A percentile compares a stretch with the other conserved stretches of the same genome.
Conservation (phyloP, 371 early-diverging fungal species). For the Apophysomyces elegans region DNA sequence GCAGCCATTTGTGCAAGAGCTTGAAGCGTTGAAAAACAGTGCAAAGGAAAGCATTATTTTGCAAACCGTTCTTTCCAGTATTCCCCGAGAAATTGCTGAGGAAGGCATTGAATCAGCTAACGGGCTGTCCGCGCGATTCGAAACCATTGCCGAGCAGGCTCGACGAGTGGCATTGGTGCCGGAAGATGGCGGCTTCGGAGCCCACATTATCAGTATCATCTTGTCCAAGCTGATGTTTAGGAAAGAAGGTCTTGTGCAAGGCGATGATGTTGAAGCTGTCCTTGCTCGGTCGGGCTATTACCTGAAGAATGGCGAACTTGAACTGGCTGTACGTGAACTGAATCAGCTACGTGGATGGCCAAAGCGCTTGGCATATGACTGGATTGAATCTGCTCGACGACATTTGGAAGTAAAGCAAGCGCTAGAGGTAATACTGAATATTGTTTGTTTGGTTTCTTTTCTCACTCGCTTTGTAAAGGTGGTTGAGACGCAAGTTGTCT, state of each 20-base stretch:
- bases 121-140: conserved; percentile 76
- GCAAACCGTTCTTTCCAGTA: conserved; percentile 58
- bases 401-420: conserved; percentile 90
- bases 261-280: conserved; percentile 84
- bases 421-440: conserved; percentile 54
- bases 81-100: conserved; percentile 58
- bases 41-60: conserved; percentile 55
- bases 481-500: conserved; percentile 26
- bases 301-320: conserved; percentile 76
- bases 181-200: conserved; percentile 82
- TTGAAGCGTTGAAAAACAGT: conserved; percentile 62
- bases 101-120: conserved; percentile 70
- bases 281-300: conserved; percentile 78
- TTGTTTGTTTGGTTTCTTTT: conserved; percentile 7
- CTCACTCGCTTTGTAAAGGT: conserved; percentile 9
- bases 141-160: conserved; percentile 65
- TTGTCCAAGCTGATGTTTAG: conserved; percentile 78
- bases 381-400: conserved; percentile 79
- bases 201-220: conserved; percentile 72
- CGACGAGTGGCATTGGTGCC: conserved; percentile 83
- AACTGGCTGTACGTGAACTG: conserved; percentile 84
- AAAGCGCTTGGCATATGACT: conserved; percentile 82
- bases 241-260: conserved; percentile 83
- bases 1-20: conserved; percentile 70
- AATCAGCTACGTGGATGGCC: conserved; percentile 94